Evolutionary conservation across 129 eudicot species (phyloP).

Genomic region (Erigeron canadensis): DNA sequence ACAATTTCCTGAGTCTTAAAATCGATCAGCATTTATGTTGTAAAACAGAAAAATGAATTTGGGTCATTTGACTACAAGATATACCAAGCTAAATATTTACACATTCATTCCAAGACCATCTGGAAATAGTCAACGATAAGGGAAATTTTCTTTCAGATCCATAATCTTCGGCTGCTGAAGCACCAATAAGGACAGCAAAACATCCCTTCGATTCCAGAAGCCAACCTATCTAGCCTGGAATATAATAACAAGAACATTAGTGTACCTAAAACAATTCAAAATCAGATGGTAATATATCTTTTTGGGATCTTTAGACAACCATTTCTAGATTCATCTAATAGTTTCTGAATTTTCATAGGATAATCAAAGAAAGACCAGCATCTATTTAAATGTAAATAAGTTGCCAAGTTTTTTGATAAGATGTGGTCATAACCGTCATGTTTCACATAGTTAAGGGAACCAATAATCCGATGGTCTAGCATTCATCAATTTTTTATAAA

Average conservation of each 20-base stretch:
- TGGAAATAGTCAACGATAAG: constrained; percentile 20
- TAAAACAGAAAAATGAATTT: constrained; percentile 13
- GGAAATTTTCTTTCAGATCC: constrained; percentile 10
- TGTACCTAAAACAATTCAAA: not conserved
- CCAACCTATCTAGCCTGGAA: constrained; percentile 21
- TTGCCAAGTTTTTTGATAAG: not conserved
- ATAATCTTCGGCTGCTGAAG: constrained; percentile 21
- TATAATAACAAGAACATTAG: constrained; percentile 9
- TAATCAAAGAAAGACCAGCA: not conserved
- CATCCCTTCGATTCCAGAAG: constrained; percentile 12
- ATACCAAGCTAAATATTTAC: constrained; percentile 32
- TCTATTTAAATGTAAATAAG: not conserved
- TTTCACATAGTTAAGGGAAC: not conserved
- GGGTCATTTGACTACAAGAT: constrained; percentile 6
- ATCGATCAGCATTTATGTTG: constrained; percentile 1
- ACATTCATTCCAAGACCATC: constrained; percentile 17
- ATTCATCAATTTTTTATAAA: not conserved
- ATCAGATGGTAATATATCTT: not conserved
- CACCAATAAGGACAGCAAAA: not conserved
- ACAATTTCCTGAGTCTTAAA: not conserved
- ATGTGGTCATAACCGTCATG: not conserved
- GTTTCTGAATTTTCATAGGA: not conserved
- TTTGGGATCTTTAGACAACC: not conserved
- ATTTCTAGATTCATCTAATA: not conserved
- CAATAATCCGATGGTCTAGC: too few species aligned